Evolutionary conservation across 768 basidiomycete genomes (phyloP).

Genomic region (Agrocybe praecox): DNA sequence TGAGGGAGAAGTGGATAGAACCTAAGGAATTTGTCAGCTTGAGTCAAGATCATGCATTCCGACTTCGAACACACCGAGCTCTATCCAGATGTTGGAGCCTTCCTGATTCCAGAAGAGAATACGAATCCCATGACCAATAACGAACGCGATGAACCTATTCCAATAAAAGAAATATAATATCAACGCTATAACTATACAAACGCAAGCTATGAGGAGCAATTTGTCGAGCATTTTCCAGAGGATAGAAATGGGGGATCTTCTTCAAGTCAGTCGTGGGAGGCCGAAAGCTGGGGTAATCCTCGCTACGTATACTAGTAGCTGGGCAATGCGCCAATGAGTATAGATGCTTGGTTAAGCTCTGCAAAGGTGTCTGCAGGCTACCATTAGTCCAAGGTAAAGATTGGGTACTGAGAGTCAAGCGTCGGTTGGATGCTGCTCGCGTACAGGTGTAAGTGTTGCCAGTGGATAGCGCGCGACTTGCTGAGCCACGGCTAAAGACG

Average conservation of each 20-base stretch:
- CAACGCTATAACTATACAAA: conserved; percentile 55
- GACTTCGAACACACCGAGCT: conserved; percentile 58
- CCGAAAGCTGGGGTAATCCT: too few relatives aligned
- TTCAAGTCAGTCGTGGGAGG: neutral
- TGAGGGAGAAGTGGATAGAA: conserved; percentile 87
- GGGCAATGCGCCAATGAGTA: too few relatives aligned
- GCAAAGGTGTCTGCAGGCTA: too few relatives aligned
- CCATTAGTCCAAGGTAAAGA: too few relatives aligned
- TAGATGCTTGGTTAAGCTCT: too few relatives aligned
- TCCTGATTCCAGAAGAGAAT: conserved; percentile 78
- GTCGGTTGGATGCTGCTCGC: too few relatives aligned
- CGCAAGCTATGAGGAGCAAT: conserved; percentile 64
- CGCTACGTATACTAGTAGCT: too few relatives aligned
- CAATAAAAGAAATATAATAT: conserved; percentile 89
- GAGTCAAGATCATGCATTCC: neutral
- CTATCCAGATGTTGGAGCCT: conserved; percentile 79
- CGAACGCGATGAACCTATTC: conserved; percentile 78
- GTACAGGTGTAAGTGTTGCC: too few relatives aligned
- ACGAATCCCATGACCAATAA: conserved; percentile 68
- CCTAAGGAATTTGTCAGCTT: conserved; percentile 44
- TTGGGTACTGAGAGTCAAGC: too few relatives aligned
- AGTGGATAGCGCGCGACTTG: neutral
- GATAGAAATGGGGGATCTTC: too few relatives aligned
- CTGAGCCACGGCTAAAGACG: neutral
- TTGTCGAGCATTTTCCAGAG: conserved; percentile 60